phyloP scores from a whole-genome alignment of 441 rosid genomes.

The Pelargonium fulgidum region DNA sequence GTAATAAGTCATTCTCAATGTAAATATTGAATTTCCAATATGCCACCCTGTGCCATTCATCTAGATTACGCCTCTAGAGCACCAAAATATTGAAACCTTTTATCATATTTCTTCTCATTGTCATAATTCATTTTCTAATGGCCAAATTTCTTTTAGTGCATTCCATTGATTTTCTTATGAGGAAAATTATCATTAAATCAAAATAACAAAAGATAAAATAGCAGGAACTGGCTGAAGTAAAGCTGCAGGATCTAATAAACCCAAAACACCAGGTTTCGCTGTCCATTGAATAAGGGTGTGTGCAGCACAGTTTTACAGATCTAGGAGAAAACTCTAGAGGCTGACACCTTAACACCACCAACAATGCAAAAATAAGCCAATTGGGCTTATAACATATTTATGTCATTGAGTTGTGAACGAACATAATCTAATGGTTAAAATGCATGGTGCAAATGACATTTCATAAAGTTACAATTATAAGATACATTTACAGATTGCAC shows the following conservation, averaged over 20 bases:
- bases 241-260: background rate
- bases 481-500: background rate
- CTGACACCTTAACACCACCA: background rate
- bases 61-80: too few species aligned
- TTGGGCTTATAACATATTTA: background rate
- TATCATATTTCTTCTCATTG: background rate
- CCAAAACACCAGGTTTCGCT: background rate
- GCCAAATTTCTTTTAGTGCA: background rate
- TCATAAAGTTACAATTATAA: background rate
- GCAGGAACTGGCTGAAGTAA: background rate
- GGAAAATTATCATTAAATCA: background rate
- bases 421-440: background rate
- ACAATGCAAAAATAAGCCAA: background rate
- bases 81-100: too few species aligned
- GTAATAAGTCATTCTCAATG: background rate
- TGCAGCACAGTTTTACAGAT: background rate
- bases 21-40: too few species aligned
- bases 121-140: background rate
- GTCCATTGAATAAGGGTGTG: background rate
- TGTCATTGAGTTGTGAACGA: background rate
- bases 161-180: background rate
- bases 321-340: background rate
- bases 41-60: too few species aligned
- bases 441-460: background rate
- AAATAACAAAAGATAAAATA: background rate